Percentiles rank a stretch among this genome's conserved stretches.
Conservation (phyloP, 2,329 filamentous ascomycete species). For the Coniosporium tulheliwenetii region DNA sequence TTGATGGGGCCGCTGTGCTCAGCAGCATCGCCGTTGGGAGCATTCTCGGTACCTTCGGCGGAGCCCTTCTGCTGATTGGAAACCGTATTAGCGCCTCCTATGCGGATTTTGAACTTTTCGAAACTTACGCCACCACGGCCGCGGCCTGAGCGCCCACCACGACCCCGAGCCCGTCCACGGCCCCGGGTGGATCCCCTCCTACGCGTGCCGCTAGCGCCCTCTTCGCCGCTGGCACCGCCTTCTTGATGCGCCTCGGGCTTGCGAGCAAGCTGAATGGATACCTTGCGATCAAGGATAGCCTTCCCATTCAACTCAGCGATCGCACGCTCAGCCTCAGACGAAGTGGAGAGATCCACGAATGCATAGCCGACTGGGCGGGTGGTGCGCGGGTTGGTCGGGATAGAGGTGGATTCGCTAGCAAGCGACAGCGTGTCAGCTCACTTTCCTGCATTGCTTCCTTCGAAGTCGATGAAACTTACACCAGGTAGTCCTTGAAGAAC, state of each 20-base stretch:
- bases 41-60: constrained; percentile 22
- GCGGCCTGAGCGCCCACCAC: constrained; percentile 42
- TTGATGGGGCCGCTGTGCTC: constrained; percentile 31
- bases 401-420: constrained; percentile 86
- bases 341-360: constrained; percentile 94
- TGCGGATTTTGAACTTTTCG: constrained; percentile 10
- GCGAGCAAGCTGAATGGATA: constrained; percentile 94
- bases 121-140: constrained; percentile 51
- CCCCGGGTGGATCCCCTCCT: constrained; percentile 40
- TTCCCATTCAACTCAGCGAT: constrained; percentile 93
- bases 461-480: constrained; percentile 50
- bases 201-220: constrained; percentile 49
- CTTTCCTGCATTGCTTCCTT: not conserved
- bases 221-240: constrained; percentile 53
- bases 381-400: constrained; percentile 98
- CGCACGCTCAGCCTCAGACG: constrained; percentile 85
- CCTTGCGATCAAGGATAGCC: constrained; percentile 96
- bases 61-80: constrained; percentile 24
- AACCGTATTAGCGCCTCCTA: not conserved
- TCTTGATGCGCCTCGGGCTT: constrained; percentile 85
- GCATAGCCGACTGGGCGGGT: constrained; percentile 97
- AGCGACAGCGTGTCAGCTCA: not conserved
- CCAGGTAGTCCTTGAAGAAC: constrained; percentile 98
- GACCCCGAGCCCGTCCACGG: constrained; percentile 41
- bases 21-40: constrained; percentile 23